Evolutionary conservation across 192 early-diverging fungal genomes (phyloP).

Genomic region (Phycomyces blakesleeanus): DNA sequence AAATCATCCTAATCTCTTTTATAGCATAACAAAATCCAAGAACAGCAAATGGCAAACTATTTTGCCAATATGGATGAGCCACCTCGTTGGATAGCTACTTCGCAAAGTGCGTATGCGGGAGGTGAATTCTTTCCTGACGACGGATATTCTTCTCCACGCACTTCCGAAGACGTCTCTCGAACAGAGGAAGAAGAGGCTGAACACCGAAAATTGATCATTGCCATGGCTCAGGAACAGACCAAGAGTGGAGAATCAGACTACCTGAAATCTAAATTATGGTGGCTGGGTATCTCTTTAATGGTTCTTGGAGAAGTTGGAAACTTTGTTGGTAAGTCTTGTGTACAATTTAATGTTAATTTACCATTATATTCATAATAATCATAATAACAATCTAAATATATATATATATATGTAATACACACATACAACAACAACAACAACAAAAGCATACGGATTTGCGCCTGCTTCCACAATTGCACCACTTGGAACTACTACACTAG

Average conservation of each 20-base stretch:
- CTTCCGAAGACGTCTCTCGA: slow-evolving; percentile 18
- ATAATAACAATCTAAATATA: too few relatives aligned
- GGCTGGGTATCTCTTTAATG: slow-evolving; percentile 69
- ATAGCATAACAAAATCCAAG: slow-evolving; percentile 30
- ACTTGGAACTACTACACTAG: slow-evolving; percentile 66
- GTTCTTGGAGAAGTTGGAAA: slow-evolving; percentile 54
- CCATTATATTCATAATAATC: too few relatives aligned
- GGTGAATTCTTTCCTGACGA: slow-evolving; percentile 34
- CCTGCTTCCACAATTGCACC: slow-evolving; percentile 72
- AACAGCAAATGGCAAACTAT: slow-evolving; percentile 27
- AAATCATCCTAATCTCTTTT: background rate
- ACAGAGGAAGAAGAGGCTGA: slow-evolving; percentile 8
- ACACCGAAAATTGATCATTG: slow-evolving; percentile 24
- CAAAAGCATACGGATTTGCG: slow-evolving; percentile 69
- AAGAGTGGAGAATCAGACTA: slow-evolving; percentile 37
- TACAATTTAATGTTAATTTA: too few relatives aligned
- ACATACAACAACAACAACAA: slow-evolving; percentile 34
- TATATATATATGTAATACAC: background rate
- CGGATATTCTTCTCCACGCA: slow-evolving; percentile 36
- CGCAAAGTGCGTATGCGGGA: background rate
- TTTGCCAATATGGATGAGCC: slow-evolving; percentile 29
- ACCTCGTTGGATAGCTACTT: slow-evolving; percentile 26
- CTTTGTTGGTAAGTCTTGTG: slow-evolving; percentile 40
- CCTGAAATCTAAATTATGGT: slow-evolving; percentile 57
- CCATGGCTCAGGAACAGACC: slow-evolving; percentile 24